Evolutionary conservation across 1,139 yeast species (phyloP), one percentile per base, ranked within the genome.

Genomic region (Kodamaea ohmeri): DNA sequence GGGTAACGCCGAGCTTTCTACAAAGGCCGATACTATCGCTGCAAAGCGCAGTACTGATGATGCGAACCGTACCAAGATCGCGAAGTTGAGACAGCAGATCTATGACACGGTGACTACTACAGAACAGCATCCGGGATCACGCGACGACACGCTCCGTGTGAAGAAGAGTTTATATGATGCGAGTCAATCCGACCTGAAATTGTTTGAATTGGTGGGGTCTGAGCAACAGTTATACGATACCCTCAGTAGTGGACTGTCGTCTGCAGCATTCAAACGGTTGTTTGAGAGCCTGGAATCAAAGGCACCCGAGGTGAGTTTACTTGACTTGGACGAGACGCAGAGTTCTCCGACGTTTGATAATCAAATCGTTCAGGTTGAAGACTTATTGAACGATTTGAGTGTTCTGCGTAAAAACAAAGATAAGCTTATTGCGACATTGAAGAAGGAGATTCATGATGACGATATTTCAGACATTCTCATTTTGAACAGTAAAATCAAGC

Each of bases 381-480:
- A 76, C 19, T 48, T 67, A 35, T 60, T 76, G 39, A 65, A 76
- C 47, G 71, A 67, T 43, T 50, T 73, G 46, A 66, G 68, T 37
- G 51, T 52, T 8, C 51, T 83, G 26, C 73, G 76, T 50, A 66
- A 74, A 22, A 92, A 84, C 52, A 78, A 95, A 39, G 60, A 65
- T 14, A 69, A 78, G 32, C 71, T 83, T 2, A 67, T 86, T 32
- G 71, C 71, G 2, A 87, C 80, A 35, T 70, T 90, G 53, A 89
- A 88, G 55, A 72, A 67, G 6, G 76, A 76, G 39, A 81, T 87
- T 29, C 95, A 83, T 51, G 71, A 75, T 15, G 98, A 92, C 59
- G 97, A 92, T 55, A 88, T 90, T 37, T 83, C 96, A 0, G 82
- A 85, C 41, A 70, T 83, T 18, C 68, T 92, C 26, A 76, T 92